These are phyloP conservation scores for Leccinum imitatum DNA, from an alignment of 768 basidiomycete species.

Conservation along the genomic window DNA sequence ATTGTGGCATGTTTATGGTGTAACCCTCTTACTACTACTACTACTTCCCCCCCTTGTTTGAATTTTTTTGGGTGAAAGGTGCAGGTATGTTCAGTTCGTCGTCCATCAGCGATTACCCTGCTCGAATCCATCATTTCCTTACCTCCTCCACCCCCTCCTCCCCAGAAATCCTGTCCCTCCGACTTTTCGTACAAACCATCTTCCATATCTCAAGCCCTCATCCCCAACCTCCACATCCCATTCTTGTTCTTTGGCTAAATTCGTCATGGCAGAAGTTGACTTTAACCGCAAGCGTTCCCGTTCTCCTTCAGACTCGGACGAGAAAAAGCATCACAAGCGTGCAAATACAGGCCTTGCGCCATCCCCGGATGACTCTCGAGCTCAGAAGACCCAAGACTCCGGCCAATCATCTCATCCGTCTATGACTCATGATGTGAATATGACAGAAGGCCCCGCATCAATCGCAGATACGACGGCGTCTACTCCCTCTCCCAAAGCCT, in stretches of 20 bases:
- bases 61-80: background rate
- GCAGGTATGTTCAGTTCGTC: slow-evolving; percentile 38
- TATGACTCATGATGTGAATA: slow-evolving; percentile 57
- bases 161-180: slow-evolving; percentile 46
- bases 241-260: slow-evolving; percentile 48
- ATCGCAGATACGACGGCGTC: slow-evolving; percentile 50
- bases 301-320: slow-evolving; percentile 78
- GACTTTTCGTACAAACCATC: slow-evolving; percentile 37
- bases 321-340: slow-evolving; percentile 79
- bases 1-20: slow-evolving; percentile 18
- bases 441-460: slow-evolving; percentile 48
- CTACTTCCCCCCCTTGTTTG: background rate
- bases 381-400: slow-evolving; percentile 46
- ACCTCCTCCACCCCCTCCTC: slow-evolving; percentile 53
- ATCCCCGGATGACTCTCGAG: slow-evolving; percentile 60
- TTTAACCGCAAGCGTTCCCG: slow-evolving; percentile 83
- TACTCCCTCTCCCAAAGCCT: slow-evolving; percentile 53
- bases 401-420: slow-evolving; percentile 39
- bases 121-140: slow-evolving; percentile 56
- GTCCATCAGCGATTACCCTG: slow-evolving; percentile 43
- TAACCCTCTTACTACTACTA: slow-evolving; percentile 12
- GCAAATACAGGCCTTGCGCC: slow-evolving; percentile 74
- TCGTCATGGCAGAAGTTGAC: slow-evolving; percentile 86
- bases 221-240: slow-evolving; percentile 39
- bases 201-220: slow-evolving; percentile 43